Evolutionary conservation across 2,329 filamentous ascomycete genomes (phyloP).

Genomic region (Talaromyces pinophilus): DNA sequence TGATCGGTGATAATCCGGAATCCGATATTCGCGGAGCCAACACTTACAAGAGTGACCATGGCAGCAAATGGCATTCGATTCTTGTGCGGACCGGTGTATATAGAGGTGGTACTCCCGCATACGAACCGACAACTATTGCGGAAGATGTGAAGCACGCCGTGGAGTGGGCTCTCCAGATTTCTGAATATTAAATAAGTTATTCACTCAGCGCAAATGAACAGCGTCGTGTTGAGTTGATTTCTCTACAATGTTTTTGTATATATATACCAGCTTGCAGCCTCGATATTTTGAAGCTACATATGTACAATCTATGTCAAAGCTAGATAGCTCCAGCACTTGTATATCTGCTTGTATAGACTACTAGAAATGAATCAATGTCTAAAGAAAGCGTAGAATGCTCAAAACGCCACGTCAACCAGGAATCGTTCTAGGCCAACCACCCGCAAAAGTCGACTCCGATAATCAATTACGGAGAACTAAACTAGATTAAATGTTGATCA

Average conservation of each 20-base stretch:
- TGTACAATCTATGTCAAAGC: background rate
- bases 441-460: background rate
- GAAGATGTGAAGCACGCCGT: conserved; percentile 77
- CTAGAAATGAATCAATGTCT: background rate
- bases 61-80: conserved; percentile 75
- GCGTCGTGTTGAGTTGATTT: background rate
- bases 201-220: background rate
- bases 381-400: background rate
- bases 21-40: conserved; percentile 91
- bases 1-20: conserved; percentile 89
- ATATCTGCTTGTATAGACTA: background rate
- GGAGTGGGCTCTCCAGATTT: conserved; percentile 67
- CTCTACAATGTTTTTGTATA: background rate
- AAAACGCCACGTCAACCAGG: background rate
- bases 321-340: background rate
- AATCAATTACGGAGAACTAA: background rate
- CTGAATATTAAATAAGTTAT: background rate
- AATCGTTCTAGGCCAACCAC: background rate
- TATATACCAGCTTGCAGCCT: background rate
- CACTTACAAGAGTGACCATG: conserved; percentile 64
- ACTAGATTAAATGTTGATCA: background rate
- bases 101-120: conserved; percentile 57
- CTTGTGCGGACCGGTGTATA: conserved; percentile 82
- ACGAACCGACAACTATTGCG: conserved; percentile 65
- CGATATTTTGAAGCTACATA: background rate